phyloP scores from a whole-genome alignment of 305 asterid genomes.

The Petunia hybrid region DNA sequence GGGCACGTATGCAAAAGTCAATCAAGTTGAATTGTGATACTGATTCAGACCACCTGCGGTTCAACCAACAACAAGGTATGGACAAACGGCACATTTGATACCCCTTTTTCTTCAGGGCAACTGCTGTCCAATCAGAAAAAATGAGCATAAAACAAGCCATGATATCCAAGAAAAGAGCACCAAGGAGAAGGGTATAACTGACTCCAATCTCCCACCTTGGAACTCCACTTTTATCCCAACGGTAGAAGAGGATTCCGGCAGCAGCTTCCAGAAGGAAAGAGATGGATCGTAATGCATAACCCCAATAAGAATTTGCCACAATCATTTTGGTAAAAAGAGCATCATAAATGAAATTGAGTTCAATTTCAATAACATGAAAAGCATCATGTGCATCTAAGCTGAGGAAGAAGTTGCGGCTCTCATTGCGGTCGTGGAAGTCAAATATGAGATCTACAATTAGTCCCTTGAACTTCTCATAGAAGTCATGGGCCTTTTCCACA shows the following conservation, averaged over 20 bases:
- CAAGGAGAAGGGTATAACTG: slow-evolving; percentile 32
- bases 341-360: slow-evolving; percentile 60
- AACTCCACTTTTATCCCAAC: not conserved
- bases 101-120: not conserved
- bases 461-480: slow-evolving; percentile 57
- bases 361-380: slow-evolving; percentile 52
- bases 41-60: slow-evolving; percentile 53
- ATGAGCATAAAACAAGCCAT: slow-evolving; percentile 26
- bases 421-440: slow-evolving; percentile 52
- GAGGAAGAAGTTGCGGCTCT: slow-evolving; percentile 50
- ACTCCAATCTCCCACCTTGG: slow-evolving; percentile 10
- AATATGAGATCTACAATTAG: slow-evolving; percentile 59
- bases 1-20: slow-evolving; percentile 41
- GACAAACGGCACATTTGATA: slow-evolving; percentile 6
- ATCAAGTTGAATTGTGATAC: slow-evolving; percentile 48
- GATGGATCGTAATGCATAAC: not conserved
- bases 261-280: not conserved
- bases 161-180: slow-evolving; percentile 35
- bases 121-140: slow-evolving; percentile 33
- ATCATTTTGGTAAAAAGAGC: slow-evolving; percentile 33
- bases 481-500: slow-evolving; percentile 48
- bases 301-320: slow-evolving; percentile 10
- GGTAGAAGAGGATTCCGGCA: not conserved
- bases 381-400: slow-evolving; percentile 49
- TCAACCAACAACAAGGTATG: slow-evolving; percentile 3